Evolutionary conservation across 2,329 filamentous ascomycete genomes (phyloP), one percentile per base, ranked within the genome.

Genomic region (Peltaster fructicola): DNA sequence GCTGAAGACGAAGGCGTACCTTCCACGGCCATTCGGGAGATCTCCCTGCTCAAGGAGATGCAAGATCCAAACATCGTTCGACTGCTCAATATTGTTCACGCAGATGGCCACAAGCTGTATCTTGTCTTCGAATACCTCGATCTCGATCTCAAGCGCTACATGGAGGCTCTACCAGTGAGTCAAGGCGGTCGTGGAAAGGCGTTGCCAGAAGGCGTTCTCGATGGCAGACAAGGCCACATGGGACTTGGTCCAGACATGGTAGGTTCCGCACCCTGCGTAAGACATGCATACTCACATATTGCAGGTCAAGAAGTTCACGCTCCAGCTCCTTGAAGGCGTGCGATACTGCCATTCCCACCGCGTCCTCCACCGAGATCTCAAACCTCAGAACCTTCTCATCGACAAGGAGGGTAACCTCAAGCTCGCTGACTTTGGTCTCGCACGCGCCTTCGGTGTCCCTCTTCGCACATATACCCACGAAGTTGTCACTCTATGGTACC

Each of bases 1-100:
- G 81, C 82, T 34, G 84, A 92, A 59, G 82, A 92, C 57, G 84
- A 92, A 51, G 82, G 82, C 39, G 81, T 91, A 10, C 84, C 82
- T 3, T 84, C 75, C 44, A 92, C 82, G 3, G 84, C 82, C 38
- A 92, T 92, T 45, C 81, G 82, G 43, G 82, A 92, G 53, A 92
- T 92, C 45, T 90, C 80, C 14, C 67, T 92, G 20, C 70, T 92
- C 43, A 92, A 92, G 54, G 82, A 92, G 55, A 84, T 92, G 79
- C 74, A 75, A 48, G 77, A 92, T 51, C 74, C 77, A 33, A 90
- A 85, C 54, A 88, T 92, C 43, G 78, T 92, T 31, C 70, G 72
- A 35, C 68, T 92, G 20, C 56, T 84, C 46, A 91, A 92, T 59
- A 92, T 92, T 38, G 81, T 92, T 25, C 82, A 92, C 52, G 80